Percentiles rank a stretch among this genome's conserved stretches.
Evolutionary conservation across 352 stramenopile genomes (phyloP).

Genomic region (Phytophthora aleatoria): DNA sequence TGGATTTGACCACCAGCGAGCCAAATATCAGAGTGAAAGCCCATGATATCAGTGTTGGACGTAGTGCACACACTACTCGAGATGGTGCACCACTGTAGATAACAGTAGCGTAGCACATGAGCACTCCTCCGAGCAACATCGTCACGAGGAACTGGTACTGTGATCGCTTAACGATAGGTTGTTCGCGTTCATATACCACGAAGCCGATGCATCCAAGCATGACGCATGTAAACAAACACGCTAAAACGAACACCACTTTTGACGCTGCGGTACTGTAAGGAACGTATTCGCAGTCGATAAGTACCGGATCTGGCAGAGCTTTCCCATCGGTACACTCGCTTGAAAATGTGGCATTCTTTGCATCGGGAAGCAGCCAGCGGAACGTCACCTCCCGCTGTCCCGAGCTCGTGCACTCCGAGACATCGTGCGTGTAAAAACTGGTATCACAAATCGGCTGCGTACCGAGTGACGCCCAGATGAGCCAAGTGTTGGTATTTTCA

Average conservation of each 20-base stretch:
- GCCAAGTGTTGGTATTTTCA: constrained; percentile 37
- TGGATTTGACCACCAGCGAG: constrained; percentile 51
- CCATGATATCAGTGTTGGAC: constrained; percentile 38
- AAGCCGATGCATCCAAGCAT: constrained; percentile 36
- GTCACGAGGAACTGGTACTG: constrained; percentile 67
- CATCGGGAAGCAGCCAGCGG: constrained; percentile 40
- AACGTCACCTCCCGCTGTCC: constrained; percentile 31
- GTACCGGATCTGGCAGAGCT: constrained; percentile 22
- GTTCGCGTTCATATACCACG: constrained; percentile 40
- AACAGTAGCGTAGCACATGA: constrained; percentile 46
- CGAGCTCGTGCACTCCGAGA: constrained; percentile 34
- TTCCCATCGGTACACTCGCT: constrained; percentile 42
- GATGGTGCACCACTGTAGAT: constrained; percentile 54
- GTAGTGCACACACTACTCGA: constrained; percentile 34
- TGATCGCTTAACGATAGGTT: constrained; percentile 65
- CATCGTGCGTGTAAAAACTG: constrained; percentile 47
- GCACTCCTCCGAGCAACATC: constrained; percentile 54
- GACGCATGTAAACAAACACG: constrained; percentile 24
- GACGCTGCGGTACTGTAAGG: constrained; percentile 31
- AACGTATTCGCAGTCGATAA: constrained; percentile 54
- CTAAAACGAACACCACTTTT: constrained; percentile 24
- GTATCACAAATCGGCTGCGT: constrained; percentile 39
- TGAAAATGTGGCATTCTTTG: constrained; percentile 31
- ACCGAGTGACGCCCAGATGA: constrained; percentile 30
- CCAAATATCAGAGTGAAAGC: constrained; percentile 64